Evolutionary conservation across 352 stramenopile species (phyloP).

Genomic region (Phytopythium cucurbitacearum): DNA sequence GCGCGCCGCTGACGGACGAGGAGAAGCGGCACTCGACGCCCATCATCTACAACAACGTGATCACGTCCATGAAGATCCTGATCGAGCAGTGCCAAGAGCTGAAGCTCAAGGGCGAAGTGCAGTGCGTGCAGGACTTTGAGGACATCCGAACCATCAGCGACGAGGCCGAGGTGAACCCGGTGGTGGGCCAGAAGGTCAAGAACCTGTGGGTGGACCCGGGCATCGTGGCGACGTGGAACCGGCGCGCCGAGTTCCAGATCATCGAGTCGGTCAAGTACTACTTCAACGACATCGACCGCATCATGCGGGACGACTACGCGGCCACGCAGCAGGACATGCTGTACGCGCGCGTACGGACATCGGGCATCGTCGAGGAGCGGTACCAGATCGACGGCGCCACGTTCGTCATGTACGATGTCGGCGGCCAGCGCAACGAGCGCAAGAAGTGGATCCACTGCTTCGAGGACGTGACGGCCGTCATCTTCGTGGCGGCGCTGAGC

Average conservation of each 20-base stretch:
- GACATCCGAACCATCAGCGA: conserved; percentile 78
- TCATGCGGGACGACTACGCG: conserved; percentile 92
- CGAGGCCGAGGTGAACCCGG: conserved; percentile 85
- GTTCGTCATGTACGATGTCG: conserved; percentile 97
- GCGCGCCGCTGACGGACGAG: conserved; percentile 77
- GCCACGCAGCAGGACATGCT: conserved; percentile 95
- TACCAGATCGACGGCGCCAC: conserved; percentile 94
- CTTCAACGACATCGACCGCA: conserved; percentile 94
- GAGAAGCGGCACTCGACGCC: conserved; percentile 84
- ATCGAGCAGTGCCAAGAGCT: conserved; percentile 84
- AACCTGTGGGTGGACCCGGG: conserved; percentile 91
- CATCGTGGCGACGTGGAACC: conserved; percentile 88
- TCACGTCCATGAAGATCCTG: conserved; percentile 90
- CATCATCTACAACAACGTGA: conserved; percentile 90
- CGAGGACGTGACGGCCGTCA: conserved; percentile 94
- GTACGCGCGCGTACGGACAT: conserved; percentile 93
- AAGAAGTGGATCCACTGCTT: conserved; percentile 99
- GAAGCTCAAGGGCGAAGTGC: conserved; percentile 75
- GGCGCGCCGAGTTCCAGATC: conserved; percentile 93
- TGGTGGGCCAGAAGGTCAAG: conserved; percentile 91
- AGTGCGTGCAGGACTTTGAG: conserved; percentile 74
- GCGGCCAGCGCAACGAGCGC: conserved; percentile 94
- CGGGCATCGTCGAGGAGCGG: conserved; percentile 93
- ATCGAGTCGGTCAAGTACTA: conserved; percentile 97
- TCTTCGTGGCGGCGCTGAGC: conserved; percentile 94